Evolutionary conservation across 352 stramenopile species (phyloP), one percentile per base, ranked within the genome.

Genomic region (Pythium graminicola): DNA sequence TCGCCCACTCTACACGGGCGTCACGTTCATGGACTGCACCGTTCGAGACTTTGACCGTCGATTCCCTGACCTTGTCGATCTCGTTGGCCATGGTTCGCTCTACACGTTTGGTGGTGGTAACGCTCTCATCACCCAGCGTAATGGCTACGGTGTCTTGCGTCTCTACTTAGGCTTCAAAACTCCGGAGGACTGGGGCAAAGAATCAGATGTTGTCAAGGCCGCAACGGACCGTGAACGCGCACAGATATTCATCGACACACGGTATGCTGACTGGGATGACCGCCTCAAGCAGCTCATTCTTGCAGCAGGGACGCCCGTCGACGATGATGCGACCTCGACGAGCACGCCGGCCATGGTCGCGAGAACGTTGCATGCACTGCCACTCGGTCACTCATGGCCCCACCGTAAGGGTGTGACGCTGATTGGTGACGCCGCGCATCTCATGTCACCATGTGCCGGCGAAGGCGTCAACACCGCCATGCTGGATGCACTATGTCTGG

Each of bases 381-480:
- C 58, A 7, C 35, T 56, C 6, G 52, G 52, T 4, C 28, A 51
- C 36, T 27, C 20, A 32, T 64, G 49, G 61, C 2, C 23, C 4
- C 39, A 65, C 31, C 54, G 62, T 27, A 1, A 7, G 1, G 60
- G 65, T 20, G 49, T 65, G 3, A 65, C 65, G 19, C 22, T 73
- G 7, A 54, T 70, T 22, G 65, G 65, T 31, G 65, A 70, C 49
- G 65, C 65, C 4, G 61, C 65, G 23, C 65, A 73, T 43, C 24
- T 73, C 17, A 73, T 73, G 65, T 65, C 65, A 13, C 65, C 65
- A 14, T 73, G 60, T 24, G 65, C 65, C 0, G 57, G 65, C 9
- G 57, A 70, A 14, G 65, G 65, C 10, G 65, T 67, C n/a, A 73
- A 70, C 41, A 60, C 53, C 27, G 65, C 61, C 11, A 63, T 73